phyloP scores from a whole-genome alignment of 306 rosid genomes.

The Carpinus fangiana region DNA sequence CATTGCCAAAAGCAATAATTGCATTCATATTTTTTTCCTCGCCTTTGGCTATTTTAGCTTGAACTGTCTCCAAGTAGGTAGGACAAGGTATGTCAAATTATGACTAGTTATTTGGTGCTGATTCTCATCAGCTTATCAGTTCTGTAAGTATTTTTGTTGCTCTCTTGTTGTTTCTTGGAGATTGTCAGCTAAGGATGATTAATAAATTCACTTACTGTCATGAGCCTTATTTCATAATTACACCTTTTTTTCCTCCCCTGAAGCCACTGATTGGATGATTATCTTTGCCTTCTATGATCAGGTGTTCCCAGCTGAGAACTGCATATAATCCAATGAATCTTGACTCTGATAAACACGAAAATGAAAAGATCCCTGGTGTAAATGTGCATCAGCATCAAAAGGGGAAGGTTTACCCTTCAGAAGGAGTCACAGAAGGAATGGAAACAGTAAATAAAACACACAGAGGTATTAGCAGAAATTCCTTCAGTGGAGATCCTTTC shows the following conservation, averaged over 20 bases:
- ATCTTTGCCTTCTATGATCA: constrained; percentile 21
- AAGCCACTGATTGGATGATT: constrained; percentile 12
- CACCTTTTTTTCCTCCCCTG: constrained; percentile 3
- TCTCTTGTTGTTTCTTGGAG: not conserved
- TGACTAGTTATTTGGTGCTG: not conserved
- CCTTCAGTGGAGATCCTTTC: constrained; percentile 40
- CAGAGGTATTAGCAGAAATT: constrained; percentile 27
- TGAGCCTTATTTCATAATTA: not conserved
- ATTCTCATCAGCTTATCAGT: not conserved
- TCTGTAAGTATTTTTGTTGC: not conserved
- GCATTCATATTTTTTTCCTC: not conserved
- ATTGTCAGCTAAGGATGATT: not conserved
- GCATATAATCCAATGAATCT: constrained; percentile 8
- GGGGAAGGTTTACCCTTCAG: constrained; percentile 28
- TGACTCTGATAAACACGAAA: constrained; percentile 37
- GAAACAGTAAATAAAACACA: constrained; percentile 29
- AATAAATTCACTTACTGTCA: not conserved
- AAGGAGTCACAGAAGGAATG: constrained; percentile 29
- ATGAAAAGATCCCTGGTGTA: constrained; percentile 26
- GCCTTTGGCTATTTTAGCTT: not conserved
- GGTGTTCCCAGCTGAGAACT: constrained; percentile 29
- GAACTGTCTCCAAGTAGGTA: not conserved
- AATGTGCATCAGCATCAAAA: constrained; percentile 25
- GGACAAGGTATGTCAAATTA: not conserved
- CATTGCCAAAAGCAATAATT: no score